Percentiles rank a stretch among this genome's conserved stretches.
phyloP scores from a whole-genome alignment of 2,329 filamentous ascomycete genomes.

The Apiospora saccharicola region DNA sequence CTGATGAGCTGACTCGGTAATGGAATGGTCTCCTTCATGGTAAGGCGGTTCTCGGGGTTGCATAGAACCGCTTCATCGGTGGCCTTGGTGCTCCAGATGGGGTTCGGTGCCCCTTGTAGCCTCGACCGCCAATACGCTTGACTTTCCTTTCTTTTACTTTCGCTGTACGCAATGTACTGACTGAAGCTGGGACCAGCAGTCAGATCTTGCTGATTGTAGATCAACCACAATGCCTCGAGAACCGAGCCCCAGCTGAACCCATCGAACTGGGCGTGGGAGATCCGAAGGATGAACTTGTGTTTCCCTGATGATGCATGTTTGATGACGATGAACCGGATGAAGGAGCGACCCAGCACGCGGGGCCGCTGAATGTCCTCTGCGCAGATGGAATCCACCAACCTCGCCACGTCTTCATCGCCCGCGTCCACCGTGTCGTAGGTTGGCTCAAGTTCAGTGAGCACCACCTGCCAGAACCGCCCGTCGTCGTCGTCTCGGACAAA shows the following conservation, averaged over 20 bases:
- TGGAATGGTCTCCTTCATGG: constrained; percentile 10
- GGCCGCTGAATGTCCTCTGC: constrained; percentile 18
- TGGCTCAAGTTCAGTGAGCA: constrained; percentile 1
- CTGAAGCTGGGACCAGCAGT: not conserved
- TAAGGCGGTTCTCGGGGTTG: constrained; percentile 11
- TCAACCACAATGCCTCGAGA: constrained; percentile 7
- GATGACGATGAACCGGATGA: constrained; percentile 20
- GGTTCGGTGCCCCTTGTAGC: not conserved
- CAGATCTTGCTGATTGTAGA: not conserved
- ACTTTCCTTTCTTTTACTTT: not conserved
- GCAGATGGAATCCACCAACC: not conserved
- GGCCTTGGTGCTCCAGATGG: not conserved
- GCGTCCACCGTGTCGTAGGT: constrained; percentile 3
- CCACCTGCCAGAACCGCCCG: constrained; percentile 19
- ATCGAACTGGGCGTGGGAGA: constrained; percentile 25
- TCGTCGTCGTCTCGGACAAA: not conserved
- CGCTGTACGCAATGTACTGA: constrained; percentile 24
- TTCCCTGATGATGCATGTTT: constrained; percentile 12
- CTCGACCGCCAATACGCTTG: constrained; percentile 19
- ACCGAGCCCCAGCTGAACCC: constrained; percentile 24
- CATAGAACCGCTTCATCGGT: not conserved
- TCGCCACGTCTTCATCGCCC: not conserved
- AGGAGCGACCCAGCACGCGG: constrained; percentile 16
- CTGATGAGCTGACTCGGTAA: not conserved
- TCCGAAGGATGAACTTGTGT: constrained; percentile 23